Evolutionary conservation across 768 basidiomycete species (phyloP), one percentile per base, ranked within the genome.

Genomic region (Mycena rebaudengoi): DNA sequence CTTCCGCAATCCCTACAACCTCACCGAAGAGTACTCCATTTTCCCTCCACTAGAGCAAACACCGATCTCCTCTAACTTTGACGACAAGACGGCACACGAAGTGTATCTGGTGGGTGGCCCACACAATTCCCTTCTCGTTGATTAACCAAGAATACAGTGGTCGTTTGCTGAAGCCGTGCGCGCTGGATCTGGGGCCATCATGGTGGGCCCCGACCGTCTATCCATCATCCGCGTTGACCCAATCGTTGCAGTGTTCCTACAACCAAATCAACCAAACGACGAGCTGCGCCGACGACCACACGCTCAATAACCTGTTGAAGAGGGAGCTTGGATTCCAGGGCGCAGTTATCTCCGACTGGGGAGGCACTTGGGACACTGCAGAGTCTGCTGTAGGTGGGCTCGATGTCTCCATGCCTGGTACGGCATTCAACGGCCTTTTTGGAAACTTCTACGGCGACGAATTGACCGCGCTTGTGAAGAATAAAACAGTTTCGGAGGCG

Each of bases 21-120:
- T 33, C 11, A 40, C 52, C 14, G 52, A 59, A 41, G 28, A 11
- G 18, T 50, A 40, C 37, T 29, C 60, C 28, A 20, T 40, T n/a
- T 54, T 54, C 21, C 52, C 52, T 30, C 29, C 60, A n/a, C 29
- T 54, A 10, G 60, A 32, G 21, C 60, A 62, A 45, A n/a, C 33
- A 11, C 53, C 60, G 21, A 55, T 62, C 23, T 62, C 60, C 5
- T 54, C 51, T 16, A 62, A 62, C 35, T 53, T 62, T 25, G 60
- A 54, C 51, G 60, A 62, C 45, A 62, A 40, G 44, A 54, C 60
- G 20, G 52, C 52, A 3, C 60, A 62, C 33, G 60, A 62, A 32
- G 37, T 62, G 10, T 62, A 62, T 23, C 14, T 62, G 51, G 50
- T 44, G 21, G 20, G 41, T 35, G 13, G 25, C 41, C 25, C 41